Evolutionary conservation across 805 yeast genomes (phyloP), one percentile per base, ranked within the genome.

Genomic region (Pichia exigua): DNA sequence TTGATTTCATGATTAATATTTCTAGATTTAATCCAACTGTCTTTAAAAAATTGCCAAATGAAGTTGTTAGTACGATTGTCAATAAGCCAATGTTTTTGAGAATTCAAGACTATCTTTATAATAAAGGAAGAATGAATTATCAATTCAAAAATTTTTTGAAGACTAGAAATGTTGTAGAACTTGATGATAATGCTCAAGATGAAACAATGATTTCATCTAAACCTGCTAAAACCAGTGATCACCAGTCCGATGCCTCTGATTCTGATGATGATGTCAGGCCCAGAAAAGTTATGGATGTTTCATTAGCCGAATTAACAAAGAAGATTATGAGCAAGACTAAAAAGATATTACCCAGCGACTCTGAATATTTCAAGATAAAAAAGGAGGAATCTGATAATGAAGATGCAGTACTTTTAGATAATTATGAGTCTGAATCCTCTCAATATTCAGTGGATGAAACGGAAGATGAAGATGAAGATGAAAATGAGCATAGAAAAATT

Each of bases 1-100:
- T 63, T 38, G 67, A 63, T 53, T 61, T 60, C 26, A 27, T 55
- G 45, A 49, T 63, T 5, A 57, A 56, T 27, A 47, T 63, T 24
- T 57, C 62, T 6, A 58, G 56, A 26, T 46, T 55, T 30, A 61
- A 63, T 45, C 45, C 61, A 7, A 49, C 49, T n/a, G 50, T 42
- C 8, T 63, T 61, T 46, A 49, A 52, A 3, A 46, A 49, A 20
- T 49, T 63, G 15, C 65, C 65, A 2, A 59, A 56, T 47, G 65
- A 61, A n/a, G 41, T 63, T 2, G 30, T 59, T 8, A 30, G 45
- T 11, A 49, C 45, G 11, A 38, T 57, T 2, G 15, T 50, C 1
- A 42, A 50, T 4, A 21, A 43, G 3, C 44, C 54, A 6, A 39
- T 54, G 3, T 60, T 59, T 49, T 30, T 44, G 12, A 46, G 44